phyloP scores from a whole-genome alignment of 2,329 filamentous ascomycete genomes.

The Botryosphaeria dothidea region DNA sequence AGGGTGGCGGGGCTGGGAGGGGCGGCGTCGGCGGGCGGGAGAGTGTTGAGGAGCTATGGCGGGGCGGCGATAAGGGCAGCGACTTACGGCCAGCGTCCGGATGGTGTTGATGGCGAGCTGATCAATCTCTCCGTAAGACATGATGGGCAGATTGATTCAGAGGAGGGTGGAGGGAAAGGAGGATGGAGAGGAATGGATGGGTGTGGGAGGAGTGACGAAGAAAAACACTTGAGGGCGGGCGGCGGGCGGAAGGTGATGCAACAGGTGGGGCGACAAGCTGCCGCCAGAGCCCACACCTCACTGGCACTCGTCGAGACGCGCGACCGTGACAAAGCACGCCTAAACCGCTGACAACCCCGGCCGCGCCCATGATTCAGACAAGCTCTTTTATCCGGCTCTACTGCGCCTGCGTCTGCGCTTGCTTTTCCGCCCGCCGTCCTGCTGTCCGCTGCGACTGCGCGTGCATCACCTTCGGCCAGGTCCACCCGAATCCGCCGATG shows the following conservation, averaged over 20 bases:
- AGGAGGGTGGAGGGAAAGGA: conserved; percentile 21
- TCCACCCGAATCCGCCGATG: neutral
- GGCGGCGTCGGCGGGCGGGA: conserved; percentile 17
- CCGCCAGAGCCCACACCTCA: neutral
- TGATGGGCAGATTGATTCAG: conserved; percentile 50
- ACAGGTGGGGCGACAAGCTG: conserved; percentile 15
- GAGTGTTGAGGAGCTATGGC: conserved; percentile 26
- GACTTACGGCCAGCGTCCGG: conserved; percentile 87
- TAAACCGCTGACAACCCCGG: conserved; percentile 6
- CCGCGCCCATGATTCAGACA: conserved; percentile 1
- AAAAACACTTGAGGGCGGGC: conserved; percentile 19
- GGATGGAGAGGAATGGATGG: conserved; percentile 4
- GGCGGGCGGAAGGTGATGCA: conserved; percentile 16
- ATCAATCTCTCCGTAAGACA: conserved; percentile 88
- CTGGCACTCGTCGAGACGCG: neutral
- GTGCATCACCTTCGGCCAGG: neutral
- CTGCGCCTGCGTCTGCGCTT: neutral
- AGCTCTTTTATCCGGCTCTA: conserved; percentile 5
- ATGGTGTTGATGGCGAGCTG: conserved; percentile 97
- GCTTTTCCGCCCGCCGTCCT: conserved; percentile 1
- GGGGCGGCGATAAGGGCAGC: conserved; percentile 20
- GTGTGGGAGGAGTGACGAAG: conserved; percentile 17
- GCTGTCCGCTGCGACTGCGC: neutral
- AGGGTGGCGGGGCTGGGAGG: neutral
- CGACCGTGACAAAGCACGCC: conserved; percentile 15